These are phyloP conservation scores for Ogataea degrootiae DNA, from an alignment of 805 yeast species.

Conservation along the genomic window DNA sequence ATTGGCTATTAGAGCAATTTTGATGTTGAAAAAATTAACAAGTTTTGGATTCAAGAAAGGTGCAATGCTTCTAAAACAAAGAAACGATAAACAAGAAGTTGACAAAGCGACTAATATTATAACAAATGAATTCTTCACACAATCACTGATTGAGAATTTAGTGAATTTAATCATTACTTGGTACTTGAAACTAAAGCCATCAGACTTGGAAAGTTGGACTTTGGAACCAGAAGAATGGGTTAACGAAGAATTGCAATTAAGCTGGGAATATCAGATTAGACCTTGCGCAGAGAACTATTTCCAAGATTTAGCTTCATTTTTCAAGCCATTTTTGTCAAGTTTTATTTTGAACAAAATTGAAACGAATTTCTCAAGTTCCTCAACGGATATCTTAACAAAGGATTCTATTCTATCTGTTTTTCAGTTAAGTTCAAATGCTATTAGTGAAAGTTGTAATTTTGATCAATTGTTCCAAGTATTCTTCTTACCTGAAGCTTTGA, in stretches of 20 bases:
- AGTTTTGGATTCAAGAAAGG: slow-evolving; percentile 62
- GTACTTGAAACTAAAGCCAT: slow-evolving; percentile 69
- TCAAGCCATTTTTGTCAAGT: slow-evolving; percentile 49
- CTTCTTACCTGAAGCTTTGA: slow-evolving; percentile 63
- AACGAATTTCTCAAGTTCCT: slow-evolving; percentile 29
- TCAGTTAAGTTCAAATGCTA: slow-evolving; percentile 66
- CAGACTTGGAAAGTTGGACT: slow-evolving; percentile 78
- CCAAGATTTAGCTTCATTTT: slow-evolving; percentile 64
- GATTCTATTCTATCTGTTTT: slow-evolving; percentile 83
- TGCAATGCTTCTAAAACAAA: slow-evolving; percentile 56
- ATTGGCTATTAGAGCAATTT: slow-evolving; percentile 60
- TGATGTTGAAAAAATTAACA: slow-evolving; percentile 60
- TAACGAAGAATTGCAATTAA: slow-evolving; percentile 67
- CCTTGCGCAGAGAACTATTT: slow-evolving; percentile 86
- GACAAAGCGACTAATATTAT: slow-evolving; percentile 50
- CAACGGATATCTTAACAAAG: slow-evolving; percentile 50
- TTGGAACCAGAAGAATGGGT: slow-evolving; percentile 92
- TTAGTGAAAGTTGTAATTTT: slow-evolving; percentile 63
- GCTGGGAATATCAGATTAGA: slow-evolving; percentile 80
- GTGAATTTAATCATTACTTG: slow-evolving; percentile 65
- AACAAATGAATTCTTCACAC: slow-evolving; percentile 52
- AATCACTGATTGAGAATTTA: slow-evolving; percentile 49
- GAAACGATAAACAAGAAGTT: slow-evolving; percentile 61
- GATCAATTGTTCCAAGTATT: slow-evolving; percentile 54
- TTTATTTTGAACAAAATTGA: slow-evolving; percentile 58